Percentiles rank a stretch among this genome's conserved stretches.
Evolutionary conservation across 1,284 basidiomycete genomes (phyloP).

Genomic region (Heterobasidion occidentale): DNA sequence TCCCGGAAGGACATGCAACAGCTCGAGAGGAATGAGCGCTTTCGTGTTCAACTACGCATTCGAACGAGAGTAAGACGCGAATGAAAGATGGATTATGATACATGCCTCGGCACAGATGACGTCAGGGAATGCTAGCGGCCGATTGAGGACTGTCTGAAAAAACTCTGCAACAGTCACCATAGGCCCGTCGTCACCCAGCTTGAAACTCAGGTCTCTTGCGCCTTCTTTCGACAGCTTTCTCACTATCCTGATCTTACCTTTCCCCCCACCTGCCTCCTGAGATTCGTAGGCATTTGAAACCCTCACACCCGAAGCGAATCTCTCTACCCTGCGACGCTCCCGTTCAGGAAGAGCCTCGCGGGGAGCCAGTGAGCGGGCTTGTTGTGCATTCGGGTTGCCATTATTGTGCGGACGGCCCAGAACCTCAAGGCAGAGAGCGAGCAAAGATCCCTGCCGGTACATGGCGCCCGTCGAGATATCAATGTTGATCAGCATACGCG

Average conservation of each 20-base stretch:
- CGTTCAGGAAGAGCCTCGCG: background rate
- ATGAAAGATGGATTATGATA: background rate
- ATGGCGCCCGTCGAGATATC: conserved; percentile 73
- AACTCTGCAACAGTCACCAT: conserved; percentile 50
- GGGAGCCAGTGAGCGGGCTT: background rate
- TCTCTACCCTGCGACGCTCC: background rate
- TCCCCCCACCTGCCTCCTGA: background rate
- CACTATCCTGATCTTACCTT: conserved; percentile 19
- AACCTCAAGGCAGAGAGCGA: conserved; percentile 52
- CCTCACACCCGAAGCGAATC: conserved; percentile 3
- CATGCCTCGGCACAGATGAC: conserved; percentile 57
- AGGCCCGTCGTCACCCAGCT: conserved; percentile 37
- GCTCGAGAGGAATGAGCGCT: conserved; percentile 60
- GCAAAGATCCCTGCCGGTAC: conserved; percentile 48
- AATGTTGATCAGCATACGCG: conserved; percentile 65
- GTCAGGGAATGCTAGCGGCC: conserved; percentile 45
- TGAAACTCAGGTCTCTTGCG: conserved; percentile 28
- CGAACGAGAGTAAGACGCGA: background rate
- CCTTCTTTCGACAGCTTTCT: conserved; percentile 45
- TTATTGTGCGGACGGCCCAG: conserved; percentile 21
- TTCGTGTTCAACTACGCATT: conserved; percentile 49
- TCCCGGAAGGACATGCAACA: conserved; percentile 55
- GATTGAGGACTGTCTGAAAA: conserved; percentile 41
- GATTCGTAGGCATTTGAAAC: conserved; percentile 6
- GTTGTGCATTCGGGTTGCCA: background rate